phyloP scores from a whole-genome alignment of 2,329 filamentous ascomycete species.

The Lachnellula hyalina region DNA sequence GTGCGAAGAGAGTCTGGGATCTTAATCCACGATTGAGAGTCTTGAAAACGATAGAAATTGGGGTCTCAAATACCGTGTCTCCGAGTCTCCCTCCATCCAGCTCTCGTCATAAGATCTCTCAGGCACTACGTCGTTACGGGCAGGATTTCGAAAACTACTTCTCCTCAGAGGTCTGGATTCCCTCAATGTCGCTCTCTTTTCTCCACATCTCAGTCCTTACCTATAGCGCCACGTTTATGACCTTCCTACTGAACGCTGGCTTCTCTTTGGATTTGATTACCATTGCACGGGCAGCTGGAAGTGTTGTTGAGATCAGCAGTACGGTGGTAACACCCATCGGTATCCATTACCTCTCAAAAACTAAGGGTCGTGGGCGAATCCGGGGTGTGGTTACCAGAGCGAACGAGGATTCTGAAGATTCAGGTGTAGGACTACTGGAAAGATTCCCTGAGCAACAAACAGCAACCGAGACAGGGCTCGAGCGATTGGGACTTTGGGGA shows the following conservation, averaged over 20 bases:
- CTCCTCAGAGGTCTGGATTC: slow-evolving; percentile 35
- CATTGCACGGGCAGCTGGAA: slow-evolving; percentile 40
- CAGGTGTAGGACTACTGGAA: slow-evolving; percentile 15
- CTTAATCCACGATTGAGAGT: slow-evolving; percentile 25
- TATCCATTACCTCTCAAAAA: slow-evolving; percentile 36
- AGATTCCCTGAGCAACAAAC: slow-evolving; percentile 5
- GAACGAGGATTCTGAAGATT: slow-evolving; percentile 23
- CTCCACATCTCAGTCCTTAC: slow-evolving; percentile 51
- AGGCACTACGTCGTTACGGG: slow-evolving; percentile 21
- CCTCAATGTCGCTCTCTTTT: slow-evolving; percentile 45
- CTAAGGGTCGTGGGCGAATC: slow-evolving; percentile 27
- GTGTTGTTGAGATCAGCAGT: slow-evolving; percentile 47
- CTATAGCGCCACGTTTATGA: slow-evolving; percentile 50
- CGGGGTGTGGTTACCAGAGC: slow-evolving; percentile 9
- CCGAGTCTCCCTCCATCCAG: neutral
- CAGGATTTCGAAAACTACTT: slow-evolving; percentile 35
- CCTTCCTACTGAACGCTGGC: slow-evolving; percentile 46
- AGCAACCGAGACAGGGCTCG: slow-evolving; percentile 31
- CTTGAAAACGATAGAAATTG: slow-evolving; percentile 23
- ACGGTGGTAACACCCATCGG: slow-evolving; percentile 47
- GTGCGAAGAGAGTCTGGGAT: slow-evolving; percentile 38
- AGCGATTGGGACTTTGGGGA: slow-evolving; percentile 39
- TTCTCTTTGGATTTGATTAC: slow-evolving; percentile 45
- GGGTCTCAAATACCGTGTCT: too few relatives aligned
- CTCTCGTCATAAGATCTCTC: neutral